phyloP scores from a whole-genome alignment of 176 grass and related monocot genomes.

The Zizania latifolia region DNA sequence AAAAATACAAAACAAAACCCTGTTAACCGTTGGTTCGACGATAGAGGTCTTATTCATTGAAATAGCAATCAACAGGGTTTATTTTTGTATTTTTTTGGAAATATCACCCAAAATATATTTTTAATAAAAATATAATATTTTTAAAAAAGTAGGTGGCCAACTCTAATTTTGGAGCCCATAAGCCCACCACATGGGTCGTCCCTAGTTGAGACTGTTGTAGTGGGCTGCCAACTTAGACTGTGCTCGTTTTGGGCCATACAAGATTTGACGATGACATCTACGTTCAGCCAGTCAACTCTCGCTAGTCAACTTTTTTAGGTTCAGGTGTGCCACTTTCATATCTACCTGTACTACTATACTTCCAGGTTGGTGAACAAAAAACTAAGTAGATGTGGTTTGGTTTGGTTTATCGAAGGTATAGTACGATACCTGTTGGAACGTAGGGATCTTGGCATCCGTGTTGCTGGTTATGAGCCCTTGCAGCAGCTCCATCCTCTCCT shows the following conservation, averaged over 20 bases:
- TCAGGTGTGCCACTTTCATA: not conserved
- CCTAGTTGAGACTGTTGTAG: no score
- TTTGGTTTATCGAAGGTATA: not conserved
- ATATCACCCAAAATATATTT: no score
- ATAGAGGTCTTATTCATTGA: no score
- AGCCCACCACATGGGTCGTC: not conserved
- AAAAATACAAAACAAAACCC: no score
- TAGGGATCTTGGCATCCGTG: conserved; percentile 60
- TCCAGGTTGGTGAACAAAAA: conserved; percentile 23
- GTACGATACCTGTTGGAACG: conserved; percentile 54
- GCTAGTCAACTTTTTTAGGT: not conserved
- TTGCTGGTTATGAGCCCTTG: conserved; percentile 71
- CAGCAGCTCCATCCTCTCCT: conserved; percentile 74
- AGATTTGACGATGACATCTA: not conserved
- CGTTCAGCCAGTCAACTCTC: not conserved
- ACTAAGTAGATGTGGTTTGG: not conserved
- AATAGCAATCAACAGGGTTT: no score
- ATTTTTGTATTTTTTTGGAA: no score
- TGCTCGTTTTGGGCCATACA: not conserved
- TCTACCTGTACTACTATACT: no score
- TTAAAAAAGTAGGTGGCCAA: not conserved
- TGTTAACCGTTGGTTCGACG: no score
- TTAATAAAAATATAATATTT: no score
- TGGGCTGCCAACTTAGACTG: not conserved
- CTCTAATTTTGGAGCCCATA: not conserved